Conservation (phyloP, 2,329 filamentous ascomycete genomes). For the Akanthomyces dipterigenus region DNA sequence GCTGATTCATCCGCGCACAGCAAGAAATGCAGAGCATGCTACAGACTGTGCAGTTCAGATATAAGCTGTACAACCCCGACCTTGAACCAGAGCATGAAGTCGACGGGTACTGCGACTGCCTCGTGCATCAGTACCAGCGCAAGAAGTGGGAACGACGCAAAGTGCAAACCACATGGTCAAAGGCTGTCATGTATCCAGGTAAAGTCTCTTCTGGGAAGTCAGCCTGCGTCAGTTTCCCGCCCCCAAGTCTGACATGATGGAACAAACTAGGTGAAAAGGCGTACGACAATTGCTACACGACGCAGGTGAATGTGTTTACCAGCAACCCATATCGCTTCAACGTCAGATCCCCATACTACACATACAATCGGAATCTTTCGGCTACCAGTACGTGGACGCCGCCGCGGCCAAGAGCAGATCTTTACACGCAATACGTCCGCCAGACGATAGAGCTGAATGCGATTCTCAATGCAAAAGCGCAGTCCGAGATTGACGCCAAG, state of each 20-base stretch:
- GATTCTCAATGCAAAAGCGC: conserved; percentile 4
- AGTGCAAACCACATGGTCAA: conserved; percentile 35
- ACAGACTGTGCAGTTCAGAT: conserved; percentile 31
- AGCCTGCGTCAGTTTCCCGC: too few species aligned
- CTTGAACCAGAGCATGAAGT: conserved; percentile 40
- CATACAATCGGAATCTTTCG: background rate
- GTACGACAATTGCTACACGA: conserved; percentile 20
- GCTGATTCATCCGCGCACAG: conserved; percentile 14
- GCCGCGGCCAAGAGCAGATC: background rate
- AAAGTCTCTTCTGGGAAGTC: background rate
- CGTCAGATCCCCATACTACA: conserved; percentile 11
- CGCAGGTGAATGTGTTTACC: conserved; percentile 3
- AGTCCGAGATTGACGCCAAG: conserved; percentile 8
- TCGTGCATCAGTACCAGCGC: conserved; percentile 32
- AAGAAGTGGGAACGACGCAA: conserved; percentile 29
- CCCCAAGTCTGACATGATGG: background rate
- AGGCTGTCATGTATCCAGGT: conserved; percentile 40
- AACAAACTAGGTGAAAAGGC: conserved; percentile 23
- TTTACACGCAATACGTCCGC: conserved; percentile 10
- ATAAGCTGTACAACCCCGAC: conserved; percentile 37
- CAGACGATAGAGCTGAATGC: conserved; percentile 12
- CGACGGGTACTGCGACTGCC: conserved; percentile 32
- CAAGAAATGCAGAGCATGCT: conserved; percentile 37
- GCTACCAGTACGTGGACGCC: background rate
- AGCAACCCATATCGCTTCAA: conserved; percentile 13